phyloP scores from a whole-genome alignment of 1,284 basidiomycete genomes.

The Microbotryum lychnidis-dioicae region DNA sequence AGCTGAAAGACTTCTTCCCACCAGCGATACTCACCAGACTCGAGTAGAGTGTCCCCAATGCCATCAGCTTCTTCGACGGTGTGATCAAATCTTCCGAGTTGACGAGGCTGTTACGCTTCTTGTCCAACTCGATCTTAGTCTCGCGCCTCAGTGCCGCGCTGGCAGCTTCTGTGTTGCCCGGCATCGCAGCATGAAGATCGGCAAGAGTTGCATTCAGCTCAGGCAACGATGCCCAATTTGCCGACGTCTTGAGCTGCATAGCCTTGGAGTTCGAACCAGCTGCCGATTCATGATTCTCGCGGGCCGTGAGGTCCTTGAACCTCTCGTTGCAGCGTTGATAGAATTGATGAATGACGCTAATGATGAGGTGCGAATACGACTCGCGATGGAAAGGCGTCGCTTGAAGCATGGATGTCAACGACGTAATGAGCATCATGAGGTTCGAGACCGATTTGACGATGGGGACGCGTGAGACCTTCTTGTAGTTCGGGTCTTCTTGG shows the following conservation, averaged over 20 bases:
- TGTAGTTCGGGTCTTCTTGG: conserved; percentile 61
- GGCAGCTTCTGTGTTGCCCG: conserved; percentile 1
- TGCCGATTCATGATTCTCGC: conserved; percentile 20
- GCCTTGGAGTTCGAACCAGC: conserved; percentile 4
- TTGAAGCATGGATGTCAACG: conserved; percentile 81
- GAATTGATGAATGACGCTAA: conserved; percentile 93
- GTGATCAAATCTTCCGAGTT: conserved; percentile 62
- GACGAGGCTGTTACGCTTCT: conserved; percentile 52
- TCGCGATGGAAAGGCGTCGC: conserved; percentile 94
- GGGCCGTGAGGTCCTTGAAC: conserved; percentile 52
- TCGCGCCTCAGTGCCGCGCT: conserved; percentile 47
- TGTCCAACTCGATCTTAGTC: conserved; percentile 60
- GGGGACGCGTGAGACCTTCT: conserved; percentile 57
- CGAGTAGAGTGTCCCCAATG: conserved; percentile 71
- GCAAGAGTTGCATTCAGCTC: conserved; percentile 53
- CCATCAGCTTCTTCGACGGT: conserved; percentile 64
- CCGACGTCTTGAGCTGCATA: conserved; percentile 49
- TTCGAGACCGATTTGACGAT: conserved; percentile 54
- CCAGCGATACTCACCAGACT: conserved; percentile 60
- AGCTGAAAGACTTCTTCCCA: background rate
- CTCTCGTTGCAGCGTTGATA: conserved; percentile 87
- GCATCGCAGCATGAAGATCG: background rate
- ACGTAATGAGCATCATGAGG: conserved; percentile 82
- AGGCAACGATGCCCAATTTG: conserved; percentile 74
- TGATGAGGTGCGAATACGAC: conserved; percentile 84